phyloP scores from a whole-genome alignment of 306 rosid species.

The Oxytropis ochrocephala region DNA sequence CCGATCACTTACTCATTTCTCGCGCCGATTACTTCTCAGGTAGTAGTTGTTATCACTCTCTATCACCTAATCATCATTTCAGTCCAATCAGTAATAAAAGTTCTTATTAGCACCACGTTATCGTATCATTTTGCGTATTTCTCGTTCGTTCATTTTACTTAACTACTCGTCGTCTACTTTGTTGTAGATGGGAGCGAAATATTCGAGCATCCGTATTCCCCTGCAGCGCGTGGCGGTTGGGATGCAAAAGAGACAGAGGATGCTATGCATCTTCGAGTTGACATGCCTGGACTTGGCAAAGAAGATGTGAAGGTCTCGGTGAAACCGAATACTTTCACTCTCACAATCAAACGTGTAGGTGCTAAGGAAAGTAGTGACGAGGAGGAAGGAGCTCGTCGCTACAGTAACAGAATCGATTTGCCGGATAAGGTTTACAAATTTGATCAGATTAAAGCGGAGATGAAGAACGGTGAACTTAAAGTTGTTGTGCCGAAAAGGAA shows the following conservation, averaged over 20 bases:
- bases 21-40: conserved; percentile 33
- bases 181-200: conserved; percentile 52
- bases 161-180: not conserved
- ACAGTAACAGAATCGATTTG: conserved; percentile 51
- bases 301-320: conserved; percentile 62
- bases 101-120: not conserved
- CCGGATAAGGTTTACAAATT: conserved; percentile 45
- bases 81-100: not conserved
- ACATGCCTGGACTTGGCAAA: conserved; percentile 70
- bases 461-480: conserved; percentile 79
- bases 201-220: conserved; percentile 51
- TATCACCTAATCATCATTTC: no score
- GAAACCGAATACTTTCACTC: conserved; percentile 65
- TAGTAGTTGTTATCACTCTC: conserved; percentile 26
- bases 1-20: not conserved
- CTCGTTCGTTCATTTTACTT: no score
- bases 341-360: conserved; percentile 50
- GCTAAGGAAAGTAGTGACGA: conserved; percentile 30
- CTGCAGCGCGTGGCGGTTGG: conserved; percentile 55
- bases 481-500: no score
- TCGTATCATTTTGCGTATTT: not conserved
- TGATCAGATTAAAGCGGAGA: conserved; percentile 65
- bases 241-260: conserved; percentile 56
- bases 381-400: conserved; percentile 31
- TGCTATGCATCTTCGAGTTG: conserved; percentile 48